phyloP scores from a whole-genome alignment of 2,329 filamentous ascomycete genomes.

The Diaporthe destruens region DNA sequence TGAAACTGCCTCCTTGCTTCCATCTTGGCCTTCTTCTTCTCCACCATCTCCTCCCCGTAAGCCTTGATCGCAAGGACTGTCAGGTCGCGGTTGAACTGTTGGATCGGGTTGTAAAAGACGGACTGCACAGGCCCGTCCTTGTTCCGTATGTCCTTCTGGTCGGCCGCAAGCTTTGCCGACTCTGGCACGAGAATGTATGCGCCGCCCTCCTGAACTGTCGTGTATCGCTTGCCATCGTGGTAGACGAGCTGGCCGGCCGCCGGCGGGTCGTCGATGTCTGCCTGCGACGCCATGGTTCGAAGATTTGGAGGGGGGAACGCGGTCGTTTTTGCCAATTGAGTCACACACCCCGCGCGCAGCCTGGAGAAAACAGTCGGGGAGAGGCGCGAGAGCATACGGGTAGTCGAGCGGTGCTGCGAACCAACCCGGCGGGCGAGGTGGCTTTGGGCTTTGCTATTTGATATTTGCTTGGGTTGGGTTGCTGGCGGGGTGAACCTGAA shows the following conservation, averaged over 20 bases:
- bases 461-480: not conserved
- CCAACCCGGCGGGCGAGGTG: constrained; percentile 7
- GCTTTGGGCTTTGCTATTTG: not conserved
- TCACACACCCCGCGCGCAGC: constrained; percentile 14
- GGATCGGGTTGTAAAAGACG: constrained; percentile 99
- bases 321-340: not conserved
- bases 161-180: constrained; percentile 47
- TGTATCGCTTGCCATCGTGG: constrained; percentile 63
- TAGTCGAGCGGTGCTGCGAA: not conserved
- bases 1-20: constrained; percentile 58
- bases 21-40: constrained; percentile 48
- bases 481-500: not conserved
- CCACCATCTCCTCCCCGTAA: constrained; percentile 75
- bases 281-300: constrained; percentile 45
- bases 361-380: constrained; percentile 3
- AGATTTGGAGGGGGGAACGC: not conserved
- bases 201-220: constrained; percentile 66
- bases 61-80: constrained; percentile 93
- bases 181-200: constrained; percentile 69
- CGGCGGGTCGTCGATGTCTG: constrained; percentile 46
- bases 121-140: constrained; percentile 75
- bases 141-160: constrained; percentile 50
- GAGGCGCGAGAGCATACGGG: constrained; percentile 36
- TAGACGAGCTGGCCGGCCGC: constrained; percentile 51
- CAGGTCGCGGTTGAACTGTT: constrained; percentile 97